Conservation (phyloP, 306 rosid genomes). For the Arachis stenosperma region DNA sequence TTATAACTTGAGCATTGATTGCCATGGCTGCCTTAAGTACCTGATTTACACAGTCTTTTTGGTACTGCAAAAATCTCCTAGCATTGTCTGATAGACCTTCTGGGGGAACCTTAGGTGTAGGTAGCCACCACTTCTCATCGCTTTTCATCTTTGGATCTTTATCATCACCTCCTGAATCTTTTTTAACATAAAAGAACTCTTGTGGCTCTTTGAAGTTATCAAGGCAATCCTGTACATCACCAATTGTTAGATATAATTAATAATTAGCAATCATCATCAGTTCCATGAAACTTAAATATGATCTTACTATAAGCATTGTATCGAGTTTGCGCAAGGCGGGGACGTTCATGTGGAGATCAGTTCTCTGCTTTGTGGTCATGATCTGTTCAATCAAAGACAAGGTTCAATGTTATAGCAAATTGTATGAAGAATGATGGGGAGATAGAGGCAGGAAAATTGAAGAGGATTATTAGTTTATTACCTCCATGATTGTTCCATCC, state of each 20-base stretch:
- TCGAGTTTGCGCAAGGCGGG: constrained; percentile 94
- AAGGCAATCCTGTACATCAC: constrained; percentile 75
- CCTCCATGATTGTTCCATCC: constrained; percentile 91
- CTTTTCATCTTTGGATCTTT: constrained; percentile 55
- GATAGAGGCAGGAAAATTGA: not conserved
- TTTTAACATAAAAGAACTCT: constrained; percentile 81
- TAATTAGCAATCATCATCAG: not conserved
- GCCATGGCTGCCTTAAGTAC: constrained; percentile 99
- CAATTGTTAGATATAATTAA: constrained; percentile 34
- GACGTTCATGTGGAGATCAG: constrained; percentile 90
- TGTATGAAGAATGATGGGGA: not conserved
- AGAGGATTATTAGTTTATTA: constrained; percentile 11
- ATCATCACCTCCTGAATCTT: constrained; percentile 60
- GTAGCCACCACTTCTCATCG: constrained; percentile 98
- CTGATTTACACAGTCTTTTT: constrained; percentile 94
- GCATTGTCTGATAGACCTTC: constrained; percentile 80
- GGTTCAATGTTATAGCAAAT: constrained; percentile 1
- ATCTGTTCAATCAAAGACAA: constrained; percentile 55
- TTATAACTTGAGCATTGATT: constrained; percentile 85
- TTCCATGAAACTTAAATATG: not conserved
- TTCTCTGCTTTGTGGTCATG: constrained; percentile 89
- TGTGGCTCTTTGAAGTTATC: constrained; percentile 80
- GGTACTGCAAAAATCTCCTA: constrained; percentile 84
- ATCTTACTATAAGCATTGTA: constrained; percentile 81
- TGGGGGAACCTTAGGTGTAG: constrained; percentile 82